Conservation (phyloP, 2,329 filamentous ascomycete genomes). For the Coniochaeta prunicola region DNA sequence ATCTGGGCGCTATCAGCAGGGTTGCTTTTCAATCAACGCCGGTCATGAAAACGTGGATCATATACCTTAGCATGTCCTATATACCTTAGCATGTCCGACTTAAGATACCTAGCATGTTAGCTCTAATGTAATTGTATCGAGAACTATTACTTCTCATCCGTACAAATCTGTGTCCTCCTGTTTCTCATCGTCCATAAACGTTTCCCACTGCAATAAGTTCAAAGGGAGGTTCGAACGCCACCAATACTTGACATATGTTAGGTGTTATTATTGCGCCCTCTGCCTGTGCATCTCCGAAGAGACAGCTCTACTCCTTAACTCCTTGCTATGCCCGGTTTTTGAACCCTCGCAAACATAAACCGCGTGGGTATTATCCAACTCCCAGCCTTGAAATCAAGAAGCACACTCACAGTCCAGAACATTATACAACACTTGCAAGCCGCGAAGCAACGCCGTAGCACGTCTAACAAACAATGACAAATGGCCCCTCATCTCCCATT, state of each 20-base stretch:
- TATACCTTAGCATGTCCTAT: neutral
- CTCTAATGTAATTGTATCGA: neutral
- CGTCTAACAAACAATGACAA: neutral
- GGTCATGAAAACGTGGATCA: neutral
- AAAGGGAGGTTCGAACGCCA: no score
- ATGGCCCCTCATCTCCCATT: neutral
- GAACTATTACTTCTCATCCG: neutral
- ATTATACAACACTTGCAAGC: neutral
- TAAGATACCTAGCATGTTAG: neutral
- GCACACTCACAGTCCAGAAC: neutral
- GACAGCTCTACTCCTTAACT: neutral
- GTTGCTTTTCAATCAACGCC: neutral
- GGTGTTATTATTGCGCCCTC: no score
- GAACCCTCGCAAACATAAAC: neutral
- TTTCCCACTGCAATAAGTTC: no score
- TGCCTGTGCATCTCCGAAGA: neutral
- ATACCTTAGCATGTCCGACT: neutral
- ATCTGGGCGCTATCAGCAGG: neutral
- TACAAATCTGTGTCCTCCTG: no score
- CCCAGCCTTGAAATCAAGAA: neutral
- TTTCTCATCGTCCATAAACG: no score
- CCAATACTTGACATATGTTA: no score
- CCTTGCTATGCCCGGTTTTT: neutral
- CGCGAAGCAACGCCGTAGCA: neutral
- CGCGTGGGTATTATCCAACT: conserved; percentile 1